Percentiles rank a stretch among this genome's conserved stretches.
Evolutionary conservation across 2,329 filamentous ascomycete genomes (phyloP).

Genomic region (Nothophoma quercina): DNA sequence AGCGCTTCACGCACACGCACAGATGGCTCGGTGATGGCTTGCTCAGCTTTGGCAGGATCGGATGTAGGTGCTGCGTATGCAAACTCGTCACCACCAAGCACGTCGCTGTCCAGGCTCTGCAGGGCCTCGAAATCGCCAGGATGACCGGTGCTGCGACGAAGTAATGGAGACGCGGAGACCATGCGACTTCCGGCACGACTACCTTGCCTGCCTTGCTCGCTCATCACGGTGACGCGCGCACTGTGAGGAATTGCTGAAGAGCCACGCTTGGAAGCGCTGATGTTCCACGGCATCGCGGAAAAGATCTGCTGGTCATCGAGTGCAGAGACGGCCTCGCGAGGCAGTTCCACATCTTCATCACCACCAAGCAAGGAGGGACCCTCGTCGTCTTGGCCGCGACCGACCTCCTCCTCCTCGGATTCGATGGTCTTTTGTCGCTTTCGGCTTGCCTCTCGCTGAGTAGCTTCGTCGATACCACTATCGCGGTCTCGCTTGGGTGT

Average conservation of each 20-base stretch:
- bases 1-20: constrained; percentile 61
- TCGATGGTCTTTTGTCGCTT: constrained; percentile 44
- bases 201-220: constrained; percentile 48
- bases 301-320: constrained; percentile 73
- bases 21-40: constrained; percentile 14
- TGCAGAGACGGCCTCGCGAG: constrained; percentile 70
- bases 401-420: constrained; percentile 42
- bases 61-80: constrained; percentile 28
- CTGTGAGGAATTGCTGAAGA: constrained; percentile 55
- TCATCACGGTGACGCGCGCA: constrained; percentile 51
- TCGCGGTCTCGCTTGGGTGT: constrained; percentile 46
- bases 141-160: constrained; percentile 55
- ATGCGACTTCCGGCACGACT: constrained; percentile 55
- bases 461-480: constrained; percentile 44
- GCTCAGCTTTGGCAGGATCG: constrained; percentile 19
- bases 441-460: constrained; percentile 42
- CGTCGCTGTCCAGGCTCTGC: constrained; percentile 40
- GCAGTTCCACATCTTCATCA: constrained; percentile 69
- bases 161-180: constrained; percentile 67
- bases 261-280: constrained; percentile 62
- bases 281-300: constrained; percentile 74
- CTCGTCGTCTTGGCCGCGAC: constrained; percentile 48
- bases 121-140: constrained; percentile 37
- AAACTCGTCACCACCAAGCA: constrained; percentile 29
- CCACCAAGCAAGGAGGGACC: constrained; percentile 34